Base-by-base conservation (phyloP, 2,329 filamentous ascomycete species). In the Karstenula rhodostoma region DNA sequence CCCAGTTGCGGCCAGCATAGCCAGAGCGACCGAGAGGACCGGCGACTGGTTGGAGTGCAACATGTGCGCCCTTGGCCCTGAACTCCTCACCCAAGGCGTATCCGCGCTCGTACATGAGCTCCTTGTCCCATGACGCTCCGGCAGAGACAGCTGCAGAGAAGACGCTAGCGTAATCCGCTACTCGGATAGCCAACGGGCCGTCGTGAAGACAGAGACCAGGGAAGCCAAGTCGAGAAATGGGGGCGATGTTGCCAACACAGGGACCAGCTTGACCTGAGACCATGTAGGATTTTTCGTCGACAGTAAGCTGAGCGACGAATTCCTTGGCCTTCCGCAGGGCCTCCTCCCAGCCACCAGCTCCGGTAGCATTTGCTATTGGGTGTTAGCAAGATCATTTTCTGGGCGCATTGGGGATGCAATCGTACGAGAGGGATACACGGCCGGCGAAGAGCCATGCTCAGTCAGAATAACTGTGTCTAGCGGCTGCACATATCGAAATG, bases 41-140 rank as follows among this genome's bases (percentile, higher is more conserved):
- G 35, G 77, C 69, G 7, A 82, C 78, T 13, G 90, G 90, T 10
- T 80, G 81, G 0, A 84, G 71, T 27, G 77, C 69, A 32, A 84
- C 73, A 49, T 84, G 73, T 13, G 74, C 63, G 48, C 77, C 77
- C 59, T 79, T 77, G 23, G 60, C 71, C 33, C 67, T 47, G 64
- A 74, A 74, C 35, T 75, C 73, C 7, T 58, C 61, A 2, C 69
- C 79, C 52, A 81, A 70, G 15, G 71, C 68, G 1, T 69, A 46
- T 1, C 73, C 78, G 12, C 78, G 71, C 32, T 75, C 60, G 22
- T 75, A 69, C 19, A 73, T 72, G 4, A 81, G 68, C 7, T 67
- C 49, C 19, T 71, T 71, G 51, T 82, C 77, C 78, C 78, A 82
- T 1, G 77, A 71, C n/a, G 79, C 77, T 7, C 73, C 79, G 0